These are phyloP conservation scores for Fusarium sp. DNA, from an alignment of 2,329 filamentous ascomycete genomes.

Conservation along the genomic window DNA sequence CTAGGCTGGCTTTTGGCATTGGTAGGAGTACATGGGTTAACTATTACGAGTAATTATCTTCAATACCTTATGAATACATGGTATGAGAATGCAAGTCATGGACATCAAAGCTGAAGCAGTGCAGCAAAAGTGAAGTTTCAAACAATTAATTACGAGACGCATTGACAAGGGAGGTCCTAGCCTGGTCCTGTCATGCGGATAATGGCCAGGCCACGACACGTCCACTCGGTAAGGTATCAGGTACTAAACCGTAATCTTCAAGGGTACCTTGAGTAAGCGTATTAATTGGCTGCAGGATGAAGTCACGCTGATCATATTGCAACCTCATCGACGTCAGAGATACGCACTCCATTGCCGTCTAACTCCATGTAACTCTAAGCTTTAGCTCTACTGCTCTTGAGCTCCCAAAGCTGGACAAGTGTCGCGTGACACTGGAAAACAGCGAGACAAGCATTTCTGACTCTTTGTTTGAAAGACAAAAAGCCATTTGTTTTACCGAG, in stretches of 20 bases:
- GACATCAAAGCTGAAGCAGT: background rate
- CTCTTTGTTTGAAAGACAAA: background rate
- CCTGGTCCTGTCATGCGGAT: constrained; percentile 22
- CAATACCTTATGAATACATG: constrained; percentile 30
- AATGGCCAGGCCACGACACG: constrained; percentile 1
- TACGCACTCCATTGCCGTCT: constrained; percentile 5
- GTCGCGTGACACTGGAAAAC: constrained; percentile 29
- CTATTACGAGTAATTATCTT: constrained; percentile 30
- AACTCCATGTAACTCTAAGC: background rate
- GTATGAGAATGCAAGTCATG: constrained; percentile 22
- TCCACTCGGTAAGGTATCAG: constrained; percentile 6
- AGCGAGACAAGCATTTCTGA: background rate
- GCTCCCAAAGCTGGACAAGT: background rate
- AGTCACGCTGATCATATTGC: constrained; percentile 39
- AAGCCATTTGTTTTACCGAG: background rate
- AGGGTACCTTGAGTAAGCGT: constrained; percentile 36
- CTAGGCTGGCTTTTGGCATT: constrained; percentile 28
- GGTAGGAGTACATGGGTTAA: constrained; percentile 28
- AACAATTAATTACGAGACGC: constrained; percentile 22
- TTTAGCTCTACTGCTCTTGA: background rate
- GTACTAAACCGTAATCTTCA: constrained; percentile 22
- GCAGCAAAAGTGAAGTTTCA: background rate
- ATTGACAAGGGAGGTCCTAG: constrained; percentile 33
- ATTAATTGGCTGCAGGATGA: constrained; percentile 39
- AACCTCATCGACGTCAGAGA: constrained; percentile 33